A percentile compares a stretch with the other conserved stretches of the same genome.
Evolutionary conservation across 78 protist species (phyloP).

Genomic region (Dictyostelium intermedium): DNA sequence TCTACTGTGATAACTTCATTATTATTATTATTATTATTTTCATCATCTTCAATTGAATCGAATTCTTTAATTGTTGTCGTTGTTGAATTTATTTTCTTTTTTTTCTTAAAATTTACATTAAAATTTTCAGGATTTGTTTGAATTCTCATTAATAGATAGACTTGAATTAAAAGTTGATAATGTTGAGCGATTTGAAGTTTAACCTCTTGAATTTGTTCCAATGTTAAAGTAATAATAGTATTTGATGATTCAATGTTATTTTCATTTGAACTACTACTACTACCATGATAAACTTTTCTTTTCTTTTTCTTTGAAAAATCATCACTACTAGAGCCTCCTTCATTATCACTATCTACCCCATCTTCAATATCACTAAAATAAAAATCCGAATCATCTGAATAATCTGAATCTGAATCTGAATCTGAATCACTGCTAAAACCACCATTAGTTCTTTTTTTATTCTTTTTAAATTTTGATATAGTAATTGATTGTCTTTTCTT

Average conservation of each 20-base stretch:
- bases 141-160: constrained; percentile 23
- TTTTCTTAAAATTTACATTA: not conserved
- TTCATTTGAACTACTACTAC: not conserved
- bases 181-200: constrained; percentile 45
- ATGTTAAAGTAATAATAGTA: not conserved
- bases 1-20: not conserved
- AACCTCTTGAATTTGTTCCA: constrained; percentile 9
- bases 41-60: not conserved
- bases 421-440: not conserved
- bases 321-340: not conserved
- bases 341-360: not conserved
- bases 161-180: constrained; percentile 62
- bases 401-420: not conserved
- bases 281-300: not conserved
- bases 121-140: constrained; percentile 22
- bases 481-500: not conserved
- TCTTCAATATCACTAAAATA: not conserved
- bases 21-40: not conserved
- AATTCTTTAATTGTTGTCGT: not conserved
- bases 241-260: not conserved
- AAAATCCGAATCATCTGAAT: not conserved
- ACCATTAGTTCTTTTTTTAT: not conserved
- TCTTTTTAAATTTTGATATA: not conserved
- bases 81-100: not conserved
- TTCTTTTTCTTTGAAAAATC: not conserved